Percentiles rank a stretch among this genome's conserved stretches.
These are phyloP conservation scores for Fusarium chuoi DNA, from an alignment of 2,329 filamentous ascomycete species.

Conservation along the genomic window DNA sequence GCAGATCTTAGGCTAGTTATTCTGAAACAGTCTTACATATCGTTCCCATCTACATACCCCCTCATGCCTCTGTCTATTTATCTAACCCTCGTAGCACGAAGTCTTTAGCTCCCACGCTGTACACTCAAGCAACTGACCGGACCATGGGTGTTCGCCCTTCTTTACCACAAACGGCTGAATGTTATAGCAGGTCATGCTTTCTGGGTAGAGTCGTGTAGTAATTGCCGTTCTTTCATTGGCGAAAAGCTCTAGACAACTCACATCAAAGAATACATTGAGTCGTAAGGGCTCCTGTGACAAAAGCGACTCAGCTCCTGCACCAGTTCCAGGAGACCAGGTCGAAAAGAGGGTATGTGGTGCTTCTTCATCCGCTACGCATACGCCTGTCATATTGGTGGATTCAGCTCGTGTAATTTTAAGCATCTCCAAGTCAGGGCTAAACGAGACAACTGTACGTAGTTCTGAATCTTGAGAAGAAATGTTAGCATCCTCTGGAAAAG, in stretches of 20 bases:
- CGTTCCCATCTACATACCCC: fast-evolving
- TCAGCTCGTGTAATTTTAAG: not conserved
- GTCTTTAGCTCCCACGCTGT: not conserved
- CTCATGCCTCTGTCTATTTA: fast-evolving
- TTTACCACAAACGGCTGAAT: not conserved
- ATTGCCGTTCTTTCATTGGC: not conserved
- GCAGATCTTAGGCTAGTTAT: not conserved
- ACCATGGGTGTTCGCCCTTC: not conserved
- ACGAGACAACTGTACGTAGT: not conserved
- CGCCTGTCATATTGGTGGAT: not conserved
- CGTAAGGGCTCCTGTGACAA: not conserved
- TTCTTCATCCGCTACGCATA: not conserved
- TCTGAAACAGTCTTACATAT: not conserved
- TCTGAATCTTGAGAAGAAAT: not conserved
- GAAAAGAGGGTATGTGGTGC: not conserved
- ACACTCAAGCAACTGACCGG: not conserved
- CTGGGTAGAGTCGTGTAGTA: not conserved
- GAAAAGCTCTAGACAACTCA: not conserved
- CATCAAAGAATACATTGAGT: not conserved
- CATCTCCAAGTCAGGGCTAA: not conserved
- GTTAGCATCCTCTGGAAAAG: not conserved
- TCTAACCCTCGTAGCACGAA: fast-evolving
- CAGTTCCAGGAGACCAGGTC: not conserved
- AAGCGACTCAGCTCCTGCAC: fast-evolving
- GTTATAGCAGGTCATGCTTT: not conserved